Evolutionary conservation across 2,329 filamentous ascomycete genomes (phyloP), one percentile per base, ranked within the genome.

Genomic region (Neoascochyta sp.): DNA sequence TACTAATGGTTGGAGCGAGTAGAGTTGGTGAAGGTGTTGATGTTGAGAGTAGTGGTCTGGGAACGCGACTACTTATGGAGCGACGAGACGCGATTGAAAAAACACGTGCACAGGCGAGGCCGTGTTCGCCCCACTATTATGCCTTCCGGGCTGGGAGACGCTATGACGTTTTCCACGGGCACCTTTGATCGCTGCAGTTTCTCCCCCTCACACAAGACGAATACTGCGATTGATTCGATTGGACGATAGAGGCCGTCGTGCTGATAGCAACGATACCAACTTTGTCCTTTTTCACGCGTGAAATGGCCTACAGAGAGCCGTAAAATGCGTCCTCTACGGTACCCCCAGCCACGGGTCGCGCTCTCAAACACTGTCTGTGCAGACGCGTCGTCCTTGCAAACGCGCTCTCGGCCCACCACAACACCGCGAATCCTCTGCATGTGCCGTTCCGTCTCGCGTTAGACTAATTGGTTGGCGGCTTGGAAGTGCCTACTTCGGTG

Each of bases 341-440:
- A n/a, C n/a, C 22, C 34, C 54, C 52, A 58, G 48, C 53, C 55
- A 47, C 50, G 36, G 17, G 39, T 38, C 43, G 37, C 43, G 30
- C 42, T 39, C 29, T 27, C 29, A 26, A 45, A 46, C 47, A 35
- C 38, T 16, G 45, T 52, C 48, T 45, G 47, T 50, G 47, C 46
- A 33, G 34, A 39, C 53, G 54, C 54, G 54, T 40, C 46, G n/a
- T 33, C 41, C 41, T 32, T 24, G 29, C 41, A 36, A 43, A 58
- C 54, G 52, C 55, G 54, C 46, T 41, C 27, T 40, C 29, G 40
- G 31, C 42, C 53, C 52, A 57, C 53, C 48, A 55, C 39, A 54
- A 54, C 47, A 52, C 30, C 29, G 20, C 24, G 25, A 26, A 28
- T 31, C 16, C 22, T 30, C 24, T 28, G 42, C 50, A 53, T 39